Evolutionary conservation across 306 rosid species (phyloP), one percentile per base, ranked within the genome.

Genomic region (Sicyos baderoa): DNA sequence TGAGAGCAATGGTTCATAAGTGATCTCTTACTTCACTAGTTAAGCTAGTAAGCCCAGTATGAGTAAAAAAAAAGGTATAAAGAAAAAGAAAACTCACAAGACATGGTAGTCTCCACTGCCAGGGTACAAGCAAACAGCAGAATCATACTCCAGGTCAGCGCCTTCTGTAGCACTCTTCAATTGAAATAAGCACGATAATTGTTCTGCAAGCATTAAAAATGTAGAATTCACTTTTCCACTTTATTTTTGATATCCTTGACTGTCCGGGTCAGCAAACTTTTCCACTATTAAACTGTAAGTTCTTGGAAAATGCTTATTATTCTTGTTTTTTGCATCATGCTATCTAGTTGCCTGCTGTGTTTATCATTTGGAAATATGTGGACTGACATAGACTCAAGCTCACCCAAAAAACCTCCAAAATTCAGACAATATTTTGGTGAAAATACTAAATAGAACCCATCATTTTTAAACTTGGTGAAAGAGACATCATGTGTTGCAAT

Each of bases 91-190:
- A 75, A 84, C 99, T 86, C 79, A 93, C 99, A 90, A 88, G 71
- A 90, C 91, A 77, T 86, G 91, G 84, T 82, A 85, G 44, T 93
- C 97, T 52, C 96, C 91, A 57, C 83, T 85, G 71, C 96, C 91
- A 18, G 96, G 87, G 76, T 65, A 86, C 81, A 88, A 79, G 82
- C 76, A 78, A 70, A 84, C 75, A 52, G 89, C 91, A 48, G 91
- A 84, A 66, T 82, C 65, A 9, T 85, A 61, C 72, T 88, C 89
- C 59, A 80, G 54, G 67, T 75, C 86, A 72, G 81, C 71, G 75
- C 87, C 89, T 74, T 90, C 95, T n/a, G 87, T 71, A 19, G 90
- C 77, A 76, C 98, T 93, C 79, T 80, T 88, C 75, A 93, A 88
- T 81, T 85, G 96, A 81, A 90, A 75, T 54, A 77, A 76, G 77